Base-by-base conservation (phyloP, 257 asterid genomes). In the Marsdenia floribunda region DNA sequence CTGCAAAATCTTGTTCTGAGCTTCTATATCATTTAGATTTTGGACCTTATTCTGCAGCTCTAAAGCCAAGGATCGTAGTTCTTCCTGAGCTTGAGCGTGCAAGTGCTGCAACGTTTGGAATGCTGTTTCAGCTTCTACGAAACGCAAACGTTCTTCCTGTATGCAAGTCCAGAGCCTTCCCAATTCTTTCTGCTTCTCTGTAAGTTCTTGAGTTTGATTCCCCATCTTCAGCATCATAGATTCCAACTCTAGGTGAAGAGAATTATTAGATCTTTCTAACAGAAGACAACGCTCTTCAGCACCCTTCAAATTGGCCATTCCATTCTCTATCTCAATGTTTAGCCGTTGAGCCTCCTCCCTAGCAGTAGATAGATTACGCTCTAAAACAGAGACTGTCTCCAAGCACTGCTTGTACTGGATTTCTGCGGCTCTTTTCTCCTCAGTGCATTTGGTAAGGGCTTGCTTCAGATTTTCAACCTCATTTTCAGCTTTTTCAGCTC, bases 101-200 rank as follows among this genome's bases (percentile, higher is more conserved):
- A 91, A 88, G 78, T 90, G 97, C 89, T 89, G 98, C 85, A 95
- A 78, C 44, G 99, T 88, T 73, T 93, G 96, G 76, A 95, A 95
- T 55, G 97, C 98, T 50, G 97, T 90, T 85, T 95, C 98, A 74
- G 98, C 98, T 82, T 93, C 98, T 60, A 93, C 91, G 77, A 93
- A 95, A 37, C 89, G 97, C 83, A 88, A 73, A 15, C 94, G 86
- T 79, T 95, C 99, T 82, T 95, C 99, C 55, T 92, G 98, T 70
- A 95, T 76, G 77, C 96, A 85, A 75, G 88, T 86, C 98, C 98
- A 90, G 58, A 95, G 91, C 60, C 85, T 83, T 61, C 93, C 97
- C 53, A 95, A 72, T 72, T 95, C 97, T 81, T 86, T 85, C 88
- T 92, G 93, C 89, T 90, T 95, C 81, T 89, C 99, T 3, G 91